These are phyloP conservation scores for Buddleja alternifolia DNA, from an alignment of 257 asterid species.

Conservation along the genomic window DNA sequence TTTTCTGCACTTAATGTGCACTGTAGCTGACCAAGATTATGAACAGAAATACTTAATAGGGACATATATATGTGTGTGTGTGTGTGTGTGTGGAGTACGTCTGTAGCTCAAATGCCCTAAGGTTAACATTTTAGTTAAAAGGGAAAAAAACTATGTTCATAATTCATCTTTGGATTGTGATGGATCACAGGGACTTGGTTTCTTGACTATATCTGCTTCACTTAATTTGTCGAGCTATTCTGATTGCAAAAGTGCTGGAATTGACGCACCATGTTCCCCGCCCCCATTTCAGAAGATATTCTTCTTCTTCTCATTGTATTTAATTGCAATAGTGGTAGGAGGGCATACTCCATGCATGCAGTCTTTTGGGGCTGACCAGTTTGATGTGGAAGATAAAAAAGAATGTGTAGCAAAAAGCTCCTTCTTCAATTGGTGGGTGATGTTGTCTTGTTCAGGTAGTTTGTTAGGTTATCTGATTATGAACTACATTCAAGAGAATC, in stretches of 20 bases:
- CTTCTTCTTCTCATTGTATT: constrained; percentile 35
- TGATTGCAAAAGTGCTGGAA: constrained; percentile 23
- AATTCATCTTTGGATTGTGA: neutral
- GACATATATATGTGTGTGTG: too few species aligned
- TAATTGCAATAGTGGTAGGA: constrained; percentile 39
- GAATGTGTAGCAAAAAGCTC: constrained; percentile 46
- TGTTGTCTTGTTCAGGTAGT: neutral
- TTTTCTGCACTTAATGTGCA: too few species aligned
- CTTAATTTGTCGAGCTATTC: constrained; percentile 25
- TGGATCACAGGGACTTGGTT: constrained; percentile 21
- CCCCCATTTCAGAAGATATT: constrained; percentile 27
- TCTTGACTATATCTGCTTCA: constrained; percentile 33
- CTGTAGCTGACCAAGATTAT: too few species aligned
- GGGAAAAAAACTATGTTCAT: too few species aligned
- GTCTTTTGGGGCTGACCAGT: constrained; percentile 53
- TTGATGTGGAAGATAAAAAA: constrained; percentile 33
- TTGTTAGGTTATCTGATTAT: neutral
- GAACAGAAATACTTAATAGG: too few species aligned
- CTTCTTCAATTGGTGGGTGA: constrained; percentile 40
- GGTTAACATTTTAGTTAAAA: too few species aligned
- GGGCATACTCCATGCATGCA: constrained; percentile 34
- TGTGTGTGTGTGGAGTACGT: too few species aligned
- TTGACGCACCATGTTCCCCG: constrained; percentile 24
- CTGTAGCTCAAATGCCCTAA: too few species aligned
- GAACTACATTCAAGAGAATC: constrained; percentile 22